Conservation (phyloP, 768 basidiomycete genomes). For the Hypholoma sublateritium region DNA sequence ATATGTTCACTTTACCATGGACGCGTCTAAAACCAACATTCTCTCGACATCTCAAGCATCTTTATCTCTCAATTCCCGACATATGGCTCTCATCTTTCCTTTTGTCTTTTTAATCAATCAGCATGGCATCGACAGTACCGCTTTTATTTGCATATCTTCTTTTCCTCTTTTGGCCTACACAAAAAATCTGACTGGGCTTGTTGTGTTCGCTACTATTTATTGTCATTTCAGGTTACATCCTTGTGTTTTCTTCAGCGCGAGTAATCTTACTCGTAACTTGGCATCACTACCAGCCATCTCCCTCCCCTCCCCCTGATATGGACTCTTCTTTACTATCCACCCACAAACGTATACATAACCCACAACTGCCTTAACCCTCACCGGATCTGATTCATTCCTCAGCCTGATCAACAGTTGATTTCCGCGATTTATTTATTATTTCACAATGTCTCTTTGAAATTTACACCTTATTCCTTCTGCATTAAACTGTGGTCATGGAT, state of each 20-base stretch:
- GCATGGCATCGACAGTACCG: conserved; percentile 3
- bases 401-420: background rate
- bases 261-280: background rate
- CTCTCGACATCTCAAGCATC: conserved; percentile 16
- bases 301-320: background rate
- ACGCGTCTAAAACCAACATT: conserved; percentile 11
- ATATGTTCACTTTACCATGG: conserved; percentile 2
- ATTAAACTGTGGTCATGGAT: background rate
- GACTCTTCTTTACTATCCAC: conserved; percentile 1
- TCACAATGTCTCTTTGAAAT: background rate
- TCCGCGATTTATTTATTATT: conserved; percentile 5
- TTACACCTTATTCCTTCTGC: background rate
- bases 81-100: conserved; percentile 13
- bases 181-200: background rate
- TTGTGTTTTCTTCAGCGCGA: conserved; percentile 6
- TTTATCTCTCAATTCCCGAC: conserved; percentile 9
- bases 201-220: conserved; percentile 6
- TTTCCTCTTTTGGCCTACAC: background rate
- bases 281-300: background rate
- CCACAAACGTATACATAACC: conserved; percentile 3
- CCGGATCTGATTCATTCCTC: background rate
- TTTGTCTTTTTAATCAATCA: conserved; percentile 1
- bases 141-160: background rate
- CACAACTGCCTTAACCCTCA: conserved; percentile 2
- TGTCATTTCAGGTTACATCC: background rate